These are phyloP conservation scores for Aspergillus alliaceus DNA, from an alignment of 2,329 filamentous ascomycete genomes.

Conservation along the genomic window DNA sequence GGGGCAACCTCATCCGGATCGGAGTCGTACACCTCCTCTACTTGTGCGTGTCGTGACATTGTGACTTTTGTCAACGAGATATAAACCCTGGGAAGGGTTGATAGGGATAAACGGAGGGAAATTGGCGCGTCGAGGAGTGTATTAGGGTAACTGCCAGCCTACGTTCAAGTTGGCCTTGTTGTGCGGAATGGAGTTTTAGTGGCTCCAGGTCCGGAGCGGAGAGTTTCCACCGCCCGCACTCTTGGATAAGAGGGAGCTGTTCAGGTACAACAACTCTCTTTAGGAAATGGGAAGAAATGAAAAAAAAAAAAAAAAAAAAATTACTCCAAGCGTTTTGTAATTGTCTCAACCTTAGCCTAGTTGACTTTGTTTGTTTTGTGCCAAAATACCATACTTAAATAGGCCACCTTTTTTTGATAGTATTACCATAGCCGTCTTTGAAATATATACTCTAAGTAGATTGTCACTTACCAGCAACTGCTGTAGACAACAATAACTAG, in stretches of 20 bases:
- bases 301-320: too few relatives aligned
- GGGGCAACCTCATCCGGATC: slow-evolving; percentile 89
- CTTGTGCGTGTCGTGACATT: slow-evolving; percentile 77
- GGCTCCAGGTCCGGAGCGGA: slow-evolving; percentile 12
- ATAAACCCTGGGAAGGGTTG: not conserved
- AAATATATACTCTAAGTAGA: too few relatives aligned
- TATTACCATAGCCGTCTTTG: too few relatives aligned
- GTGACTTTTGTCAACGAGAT: slow-evolving; percentile 15
- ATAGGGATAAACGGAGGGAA: not conserved
- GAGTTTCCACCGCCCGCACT: slow-evolving; percentile 9
- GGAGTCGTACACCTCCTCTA: slow-evolving; percentile 91
- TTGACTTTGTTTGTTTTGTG: too few relatives aligned
- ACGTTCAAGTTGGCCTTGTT: slow-evolving; percentile 15
- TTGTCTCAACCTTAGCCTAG: too few relatives aligned
- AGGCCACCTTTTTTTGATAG: too few relatives aligned
- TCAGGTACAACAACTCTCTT: not conserved
- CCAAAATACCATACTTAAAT: too few relatives aligned
- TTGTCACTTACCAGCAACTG: too few relatives aligned
- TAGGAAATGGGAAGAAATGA: too few relatives aligned
- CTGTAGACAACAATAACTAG: too few relatives aligned
- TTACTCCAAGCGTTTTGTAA: too few relatives aligned
- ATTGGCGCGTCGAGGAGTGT: not conserved
- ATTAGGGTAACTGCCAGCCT: slow-evolving; percentile 10
- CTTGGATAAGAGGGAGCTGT: not conserved
- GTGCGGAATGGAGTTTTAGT: slow-evolving; percentile 22